Conservation (phyloP, 1,284 basidiomycete species). For the Chondrostereum purpureum region DNA sequence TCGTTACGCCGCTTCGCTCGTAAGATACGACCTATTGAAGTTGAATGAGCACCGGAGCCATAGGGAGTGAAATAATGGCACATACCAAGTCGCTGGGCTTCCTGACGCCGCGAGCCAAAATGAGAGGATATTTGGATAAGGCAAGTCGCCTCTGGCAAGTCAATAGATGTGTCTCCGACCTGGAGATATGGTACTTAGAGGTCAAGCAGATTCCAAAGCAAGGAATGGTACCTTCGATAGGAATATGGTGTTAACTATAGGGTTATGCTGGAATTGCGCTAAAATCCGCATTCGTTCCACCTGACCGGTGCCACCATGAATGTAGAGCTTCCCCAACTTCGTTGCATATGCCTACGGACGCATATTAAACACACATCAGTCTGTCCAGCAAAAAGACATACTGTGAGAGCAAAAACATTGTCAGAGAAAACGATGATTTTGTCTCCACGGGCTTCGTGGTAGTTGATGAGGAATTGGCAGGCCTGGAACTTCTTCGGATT, state of each 20-base stretch:
- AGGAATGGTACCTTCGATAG: constrained; percentile 72
- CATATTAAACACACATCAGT: constrained; percentile 2
- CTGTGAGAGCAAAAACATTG: constrained; percentile 96
- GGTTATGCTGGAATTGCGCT: constrained; percentile 94
- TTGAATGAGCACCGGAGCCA: neutral
- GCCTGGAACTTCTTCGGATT: constrained; percentile 99
- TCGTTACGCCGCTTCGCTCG: constrained; percentile 97
- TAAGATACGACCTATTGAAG: constrained; percentile 74
- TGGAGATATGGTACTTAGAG: constrained; percentile 23
- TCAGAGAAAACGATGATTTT: constrained; percentile 99
- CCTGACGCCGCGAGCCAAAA: constrained; percentile 96
- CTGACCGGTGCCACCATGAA: constrained; percentile 95
- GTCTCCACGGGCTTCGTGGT: constrained; percentile 96
- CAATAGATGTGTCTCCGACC: constrained; percentile 99
- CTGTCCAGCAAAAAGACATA: constrained; percentile 35
- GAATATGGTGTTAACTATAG: constrained; percentile 97
- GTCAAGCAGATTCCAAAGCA: constrained; percentile 4
- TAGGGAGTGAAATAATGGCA: constrained; percentile 10
- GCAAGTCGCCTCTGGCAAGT: constrained; percentile 97
- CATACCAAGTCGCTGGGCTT: constrained; percentile 90
- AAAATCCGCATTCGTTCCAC: constrained; percentile 94
- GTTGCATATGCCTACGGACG: constrained; percentile 85
- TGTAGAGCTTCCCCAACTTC: constrained; percentile 91
- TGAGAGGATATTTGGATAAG: constrained; percentile 99
- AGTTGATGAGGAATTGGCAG: constrained; percentile 97